These are phyloP conservation scores for Lecanicillium sp. DNA, from an alignment of 2,329 filamentous ascomycete genomes.

Conservation along the genomic window DNA sequence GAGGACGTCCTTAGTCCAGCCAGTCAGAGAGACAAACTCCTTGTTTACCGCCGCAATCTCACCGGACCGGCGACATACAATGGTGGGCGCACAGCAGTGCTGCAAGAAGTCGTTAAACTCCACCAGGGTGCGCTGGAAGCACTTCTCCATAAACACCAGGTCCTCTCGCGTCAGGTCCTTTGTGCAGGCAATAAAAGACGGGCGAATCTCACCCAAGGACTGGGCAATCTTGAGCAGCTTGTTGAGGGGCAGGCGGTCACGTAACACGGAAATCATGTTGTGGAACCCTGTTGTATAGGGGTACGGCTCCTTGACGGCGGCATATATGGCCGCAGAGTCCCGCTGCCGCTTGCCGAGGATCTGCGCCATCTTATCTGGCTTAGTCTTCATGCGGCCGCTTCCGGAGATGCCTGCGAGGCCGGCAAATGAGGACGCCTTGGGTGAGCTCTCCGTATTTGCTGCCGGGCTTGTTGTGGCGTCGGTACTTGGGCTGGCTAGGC, in stretches of 20 bases:
- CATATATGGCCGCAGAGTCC: conserved; percentile 81
- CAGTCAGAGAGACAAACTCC: conserved; percentile 91
- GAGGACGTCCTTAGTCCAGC: conserved; percentile 86
- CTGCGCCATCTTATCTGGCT: conserved; percentile 35
- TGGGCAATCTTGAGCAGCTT: conserved; percentile 80
- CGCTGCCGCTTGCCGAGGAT: conserved; percentile 51
- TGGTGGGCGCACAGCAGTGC: conserved; percentile 79
- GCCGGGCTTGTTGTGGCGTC: conserved; percentile 54
- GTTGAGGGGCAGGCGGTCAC: conserved; percentile 67
- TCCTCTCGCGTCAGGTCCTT: conserved; percentile 84
- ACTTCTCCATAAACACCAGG: conserved; percentile 95
- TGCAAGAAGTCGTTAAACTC: conserved; percentile 92
- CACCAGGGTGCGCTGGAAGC: conserved; percentile 84
- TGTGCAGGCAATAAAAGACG: conserved; percentile 87
- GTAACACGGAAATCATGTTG: conserved; percentile 71
- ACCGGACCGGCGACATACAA: conserved; percentile 85
- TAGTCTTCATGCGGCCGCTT: conserved; percentile 33
- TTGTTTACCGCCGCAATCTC: conserved; percentile 95
- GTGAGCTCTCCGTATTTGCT: conserved; percentile 47
- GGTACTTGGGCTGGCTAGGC: conserved; percentile 56
- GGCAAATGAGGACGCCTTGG: conserved; percentile 21
- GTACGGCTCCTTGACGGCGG: conserved; percentile 84
- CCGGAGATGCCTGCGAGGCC: conserved; percentile 17
- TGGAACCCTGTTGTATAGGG: conserved; percentile 88
- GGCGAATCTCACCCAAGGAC: conserved; percentile 80